Evolutionary conservation across 768 basidiomycete species (phyloP), one percentile per base, ranked within the genome.

Genomic region (Boletus rubescentipes): DNA sequence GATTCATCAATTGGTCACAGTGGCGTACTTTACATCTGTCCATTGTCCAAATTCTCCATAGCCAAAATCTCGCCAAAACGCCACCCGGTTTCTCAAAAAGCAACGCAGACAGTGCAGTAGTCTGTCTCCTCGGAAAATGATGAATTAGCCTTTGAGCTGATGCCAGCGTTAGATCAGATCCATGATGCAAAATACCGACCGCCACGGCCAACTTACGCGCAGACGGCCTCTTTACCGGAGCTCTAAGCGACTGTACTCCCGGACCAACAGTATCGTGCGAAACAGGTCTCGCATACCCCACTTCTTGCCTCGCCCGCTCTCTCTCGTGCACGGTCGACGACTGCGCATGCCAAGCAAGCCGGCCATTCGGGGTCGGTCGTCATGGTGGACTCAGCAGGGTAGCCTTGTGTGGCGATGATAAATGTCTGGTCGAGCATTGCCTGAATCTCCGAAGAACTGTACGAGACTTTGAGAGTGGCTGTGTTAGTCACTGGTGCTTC

Each of bases 301-400:
- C 63, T 69, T 32, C 68, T 55, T 3, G 23, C 16, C 39, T 62
- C 64, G 5, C 67, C 58, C 42, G 54, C 58, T 35, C 70, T 44
- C 35, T 54, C 56, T 2, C 78, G 65, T 16, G 73, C 74, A 21
- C 79, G 73, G 46, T 83, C 82, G 23, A 79, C 74, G 15, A 82
- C 58, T 0, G 78, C 80, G 46, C 82, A 83, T 2, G 79, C 78
- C 21, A 84, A 58, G 49, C 80, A 81, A 29, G 74, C 74, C 0
- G 77, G 70, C 77, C 77, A 83, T 23, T 79, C 63, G 0, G 65
- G 53, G 26, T 79, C 78, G 0, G 61, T 68, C 42, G 69, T 64
- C 15, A 54, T 31, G n/a, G 62, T 62, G 15, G 70, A 46, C 16
- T 59, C 29, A 6, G 59, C 53, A 0, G 70, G 65, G 37, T 71